A percentile compares a stretch with the other conserved stretches of the same genome.
Evolutionary conservation across 2,329 filamentous ascomycete species (phyloP).

Genomic region (Apiospora hydei): DNA sequence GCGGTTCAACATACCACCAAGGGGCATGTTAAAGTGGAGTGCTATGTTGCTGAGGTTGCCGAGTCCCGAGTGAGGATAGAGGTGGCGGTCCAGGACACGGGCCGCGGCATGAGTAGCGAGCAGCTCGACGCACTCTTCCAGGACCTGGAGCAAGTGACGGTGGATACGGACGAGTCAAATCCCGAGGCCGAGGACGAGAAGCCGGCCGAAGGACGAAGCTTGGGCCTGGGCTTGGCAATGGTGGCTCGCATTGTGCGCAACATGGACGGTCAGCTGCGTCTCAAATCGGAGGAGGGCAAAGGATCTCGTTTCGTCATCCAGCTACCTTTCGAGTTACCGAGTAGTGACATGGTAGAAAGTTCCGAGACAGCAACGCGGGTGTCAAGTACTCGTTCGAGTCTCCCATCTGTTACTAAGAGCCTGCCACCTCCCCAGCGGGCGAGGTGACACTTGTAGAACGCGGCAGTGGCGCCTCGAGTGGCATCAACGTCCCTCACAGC

Average conservation of each 20-base stretch:
- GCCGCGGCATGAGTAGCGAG: constrained; percentile 68
- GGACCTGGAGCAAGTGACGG: constrained; percentile 65
- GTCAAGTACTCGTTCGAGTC: constrained; percentile 33
- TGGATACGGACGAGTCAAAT: constrained; percentile 47
- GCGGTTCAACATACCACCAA: constrained; percentile 78
- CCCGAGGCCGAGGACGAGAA: constrained; percentile 40
- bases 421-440: constrained; percentile 46
- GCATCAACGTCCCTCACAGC: constrained; percentile 31
- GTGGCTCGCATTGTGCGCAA: constrained; percentile 88
- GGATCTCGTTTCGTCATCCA: constrained; percentile 85
- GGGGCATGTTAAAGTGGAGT: constrained; percentile 75
- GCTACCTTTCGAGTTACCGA: constrained; percentile 74
- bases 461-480: constrained; percentile 37
- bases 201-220: constrained; percentile 50
- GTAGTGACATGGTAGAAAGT: constrained; percentile 45
- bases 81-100: constrained; percentile 78
- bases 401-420: constrained; percentile 42
- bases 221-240: constrained; percentile 85
- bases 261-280: constrained; percentile 85
- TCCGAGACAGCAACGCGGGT: constrained; percentile 29
- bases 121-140: constrained; percentile 62
- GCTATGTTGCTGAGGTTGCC: constrained; percentile 64
- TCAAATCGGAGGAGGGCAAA: constrained; percentile 84
- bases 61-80: constrained; percentile 71
- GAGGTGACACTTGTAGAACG: constrained; percentile 71